Base-by-base conservation (phyloP, 352 stramenopile genomes). In the Phytophthora foliorum region DNA sequence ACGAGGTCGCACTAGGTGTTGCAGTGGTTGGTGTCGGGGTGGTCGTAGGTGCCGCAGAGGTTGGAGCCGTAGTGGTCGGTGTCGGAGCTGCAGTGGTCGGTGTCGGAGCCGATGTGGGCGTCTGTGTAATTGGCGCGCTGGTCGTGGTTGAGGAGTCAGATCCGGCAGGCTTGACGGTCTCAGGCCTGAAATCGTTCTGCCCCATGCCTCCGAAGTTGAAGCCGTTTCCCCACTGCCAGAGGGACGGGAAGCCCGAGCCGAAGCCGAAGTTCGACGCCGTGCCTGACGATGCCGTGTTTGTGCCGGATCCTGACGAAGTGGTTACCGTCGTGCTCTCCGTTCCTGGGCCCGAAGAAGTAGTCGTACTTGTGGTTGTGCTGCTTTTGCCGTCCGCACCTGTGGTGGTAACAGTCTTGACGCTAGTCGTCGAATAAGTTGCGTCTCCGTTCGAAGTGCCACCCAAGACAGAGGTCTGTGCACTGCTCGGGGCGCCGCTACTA, bases 211-310 rank as follows among this genome's bases (percentile, higher is more conserved):
- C 59, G 9, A 70, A 75, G 64, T 68, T 74, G 36, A 63, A 69
- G 57, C 67, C 67, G 42, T 68, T 66, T 38, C 62, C 57, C 63
- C 57, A 74, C n/a, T 71, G 61, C 67, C 72, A 74, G 22, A 61
- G 41, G 2, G 67, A 74, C 21, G 62, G 48, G 8, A 74, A 32
- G 5, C 24, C 46, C 16, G 71, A 69, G 0, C 60, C 59, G 22
- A 70, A 63, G 10, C 55, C 46, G 42, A 63, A 64, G 19, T 65
- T 72, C 4, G 53, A 68, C 16, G 52, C 21, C n/a, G 48, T 61
- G 36, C 41, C 29, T 22, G 63, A 66, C 1, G 53, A 70, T 9
- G 51, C 21, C 22, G 46, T 60, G 5, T 7, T 57, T 21, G 45
- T n/a, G 36, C 39, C 27, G 25, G 63, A 58, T 3, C 64, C 69